These are phyloP conservation scores for Staphylotrichum longicolle DNA, from an alignment of 495 filamentous ascomycete species.

Conservation along the genomic window DNA sequence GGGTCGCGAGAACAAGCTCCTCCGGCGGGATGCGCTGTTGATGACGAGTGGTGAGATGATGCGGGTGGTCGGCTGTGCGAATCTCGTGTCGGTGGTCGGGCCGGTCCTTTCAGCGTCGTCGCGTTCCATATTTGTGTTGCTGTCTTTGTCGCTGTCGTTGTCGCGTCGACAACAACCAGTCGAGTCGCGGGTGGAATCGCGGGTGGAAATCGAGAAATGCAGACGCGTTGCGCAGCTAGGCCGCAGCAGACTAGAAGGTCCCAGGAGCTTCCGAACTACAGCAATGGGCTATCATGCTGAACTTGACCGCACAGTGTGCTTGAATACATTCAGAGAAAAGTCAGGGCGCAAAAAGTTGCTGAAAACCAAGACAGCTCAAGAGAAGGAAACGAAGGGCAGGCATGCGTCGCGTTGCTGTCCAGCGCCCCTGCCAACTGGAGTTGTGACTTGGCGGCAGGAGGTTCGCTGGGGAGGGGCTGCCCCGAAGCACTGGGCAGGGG, in stretches of 20 bases:
- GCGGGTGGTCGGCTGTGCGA: conserved; percentile 21
- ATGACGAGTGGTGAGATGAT: conserved; percentile 27
- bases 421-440: conserved; percentile 9
- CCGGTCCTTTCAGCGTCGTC: conserved; percentile 15
- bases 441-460: neutral
- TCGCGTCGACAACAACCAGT: neutral
- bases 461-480: neutral
- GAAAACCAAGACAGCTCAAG: neutral
- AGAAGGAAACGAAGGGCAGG: neutral
- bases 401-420: neutral
- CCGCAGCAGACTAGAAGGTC: conserved; percentile 6
- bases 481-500: neutral
- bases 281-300: conserved; percentile 12
- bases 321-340: neutral
- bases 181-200: neutral
- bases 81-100: conserved; percentile 5
- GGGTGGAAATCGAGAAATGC: neutral
- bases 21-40: conserved; percentile 29
- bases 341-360: neutral
- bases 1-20: conserved; percentile 28
- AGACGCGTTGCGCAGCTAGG: conserved; percentile 1
- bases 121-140: conserved; percentile 30
- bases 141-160: neutral
- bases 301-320: neutral
- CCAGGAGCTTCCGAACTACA: neutral